phyloP scores from a whole-genome alignment of 2,329 filamentous ascomycete species.

The Fonsecaea multimorphosa region DNA sequence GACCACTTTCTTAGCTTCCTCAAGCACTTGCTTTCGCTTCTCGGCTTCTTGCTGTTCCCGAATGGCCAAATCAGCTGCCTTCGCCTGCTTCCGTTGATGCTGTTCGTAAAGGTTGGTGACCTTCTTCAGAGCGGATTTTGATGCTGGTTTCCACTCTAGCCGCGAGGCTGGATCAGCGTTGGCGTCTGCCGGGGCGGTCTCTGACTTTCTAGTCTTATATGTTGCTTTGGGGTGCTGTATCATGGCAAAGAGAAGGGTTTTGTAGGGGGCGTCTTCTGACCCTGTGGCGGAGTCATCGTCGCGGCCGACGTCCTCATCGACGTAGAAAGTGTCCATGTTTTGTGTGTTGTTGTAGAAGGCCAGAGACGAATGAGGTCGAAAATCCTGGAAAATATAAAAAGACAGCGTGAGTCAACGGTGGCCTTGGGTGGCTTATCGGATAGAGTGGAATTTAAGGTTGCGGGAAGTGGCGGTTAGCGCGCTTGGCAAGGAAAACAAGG shows the following conservation, averaged over 20 bases:
- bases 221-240: conserved; percentile 69
- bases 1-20: conserved; percentile 81
- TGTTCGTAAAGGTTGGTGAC: conserved; percentile 74
- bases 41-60: conserved; percentile 75
- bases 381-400: conserved; percentile 4
- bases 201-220: conserved; percentile 73
- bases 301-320: conserved; percentile 79
- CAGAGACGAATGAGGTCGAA: neutral
- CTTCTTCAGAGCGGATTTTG: conserved; percentile 87
- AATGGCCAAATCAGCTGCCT: conserved; percentile 74
- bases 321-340: conserved; percentile 64
- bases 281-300: conserved; percentile 72
- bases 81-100: conserved; percentile 83
- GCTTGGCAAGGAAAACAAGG: neutral
- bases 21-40: conserved; percentile 72
- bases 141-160: conserved; percentile 77
- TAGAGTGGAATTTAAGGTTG: conserved; percentile 17
- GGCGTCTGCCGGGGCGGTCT: conserved; percentile 64
- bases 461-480: conserved; percentile 11
- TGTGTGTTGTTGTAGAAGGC: neutral
- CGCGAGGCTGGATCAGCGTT: conserved; percentile 69
- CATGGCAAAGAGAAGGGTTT: conserved; percentile 78
- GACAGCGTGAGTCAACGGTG: conserved; percentile 15
- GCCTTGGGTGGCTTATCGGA: conserved; percentile 10
- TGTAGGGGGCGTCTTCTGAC: conserved; percentile 76